Base-by-base conservation (phyloP, 1,284 basidiomycete genomes). In the Pascua guehoae region DNA sequence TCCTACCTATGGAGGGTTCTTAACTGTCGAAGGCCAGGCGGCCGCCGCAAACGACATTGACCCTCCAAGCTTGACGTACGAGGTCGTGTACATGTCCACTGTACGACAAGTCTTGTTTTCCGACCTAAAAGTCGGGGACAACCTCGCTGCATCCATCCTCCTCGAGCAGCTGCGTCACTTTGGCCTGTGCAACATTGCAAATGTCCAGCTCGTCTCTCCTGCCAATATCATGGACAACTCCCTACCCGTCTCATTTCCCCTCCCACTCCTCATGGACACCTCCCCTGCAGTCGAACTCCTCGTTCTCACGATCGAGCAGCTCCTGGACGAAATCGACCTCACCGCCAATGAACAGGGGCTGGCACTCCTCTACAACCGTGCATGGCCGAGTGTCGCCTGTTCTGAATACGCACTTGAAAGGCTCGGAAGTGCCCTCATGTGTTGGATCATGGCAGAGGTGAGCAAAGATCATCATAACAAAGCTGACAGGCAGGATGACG, bases 301-400 rank as follows among this genome's bases (percentile, higher is more conserved):
- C 32, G 82, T 88, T 11, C 80, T 84, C 8, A 81, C 85, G 0
- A 82, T 89, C n/a, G 88, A 89, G 69, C 81, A 82, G 1, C 86
- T 85, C 61, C 75, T 91, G 17, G 78, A 80, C 2, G 86, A 89
- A 62, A 70, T 88, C 32, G 84, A 88, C 69, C 75, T 91, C 18
- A 83, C 85, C 0, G 79, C 85, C 38, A 88, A 89, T 66, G 88
- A 91, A 73, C 79, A 82, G 17, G 88, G 85, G 0, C 81, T 89
- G 53, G 72, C 87, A 8, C 75, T 90, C 11, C 77, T 90, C 15
- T 75, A 79, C 11, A 81, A 84, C 50, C 81, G 84, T 60, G 83
- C 88, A 58, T 88, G 85, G 85, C 88, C 88, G 0, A 86, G 83
- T 61, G 81, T 84, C 8, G 79, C 88, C 73, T 81, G 84, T 46